Conservation (phyloP, 1,284 basidiomycete genomes). For the Ustilago hordei region DNA sequence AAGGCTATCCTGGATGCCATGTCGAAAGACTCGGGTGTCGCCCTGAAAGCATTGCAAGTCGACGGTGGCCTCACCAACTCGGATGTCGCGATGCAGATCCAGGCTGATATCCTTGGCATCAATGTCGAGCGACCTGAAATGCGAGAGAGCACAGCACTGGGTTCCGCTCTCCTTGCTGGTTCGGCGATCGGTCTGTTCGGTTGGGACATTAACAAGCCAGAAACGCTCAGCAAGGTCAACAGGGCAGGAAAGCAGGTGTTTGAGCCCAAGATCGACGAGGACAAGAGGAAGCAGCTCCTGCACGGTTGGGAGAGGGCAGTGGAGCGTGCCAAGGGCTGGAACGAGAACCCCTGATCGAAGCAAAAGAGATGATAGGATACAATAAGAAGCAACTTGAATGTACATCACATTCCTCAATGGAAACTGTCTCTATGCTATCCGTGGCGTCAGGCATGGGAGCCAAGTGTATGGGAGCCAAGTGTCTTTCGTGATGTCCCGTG, state of each 20-base stretch:
- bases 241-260: constrained; percentile 84
- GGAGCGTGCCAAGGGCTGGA: constrained; percentile 60
- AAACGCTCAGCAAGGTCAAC: constrained; percentile 89
- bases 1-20: constrained; percentile 94
- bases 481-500: neutral
- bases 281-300: constrained; percentile 68
- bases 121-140: constrained; percentile 91
- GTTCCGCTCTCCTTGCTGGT: constrained; percentile 95
- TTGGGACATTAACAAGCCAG: constrained; percentile 89
- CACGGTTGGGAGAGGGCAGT: constrained; percentile 64
- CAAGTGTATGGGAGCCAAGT: neutral
- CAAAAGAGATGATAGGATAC: neutral
- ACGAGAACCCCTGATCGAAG: constrained; percentile 42
- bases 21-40: constrained; percentile 81
- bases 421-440: constrained; percentile 2
- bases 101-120: constrained; percentile 93
- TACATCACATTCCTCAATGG: neutral
- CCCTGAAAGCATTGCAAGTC: constrained; percentile 86
- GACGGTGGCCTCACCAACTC: constrained; percentile 76
- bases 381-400: neutral
- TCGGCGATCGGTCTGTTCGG: constrained; percentile 88
- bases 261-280: constrained; percentile 74
- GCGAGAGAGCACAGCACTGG: constrained; percentile 97
- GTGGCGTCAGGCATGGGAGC: too few relatives aligned
- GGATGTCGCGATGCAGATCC: constrained; percentile 86